phyloP scores from a whole-genome alignment of 2,329 filamentous ascomycete species.

The Penicillium hesseltinei region DNA sequence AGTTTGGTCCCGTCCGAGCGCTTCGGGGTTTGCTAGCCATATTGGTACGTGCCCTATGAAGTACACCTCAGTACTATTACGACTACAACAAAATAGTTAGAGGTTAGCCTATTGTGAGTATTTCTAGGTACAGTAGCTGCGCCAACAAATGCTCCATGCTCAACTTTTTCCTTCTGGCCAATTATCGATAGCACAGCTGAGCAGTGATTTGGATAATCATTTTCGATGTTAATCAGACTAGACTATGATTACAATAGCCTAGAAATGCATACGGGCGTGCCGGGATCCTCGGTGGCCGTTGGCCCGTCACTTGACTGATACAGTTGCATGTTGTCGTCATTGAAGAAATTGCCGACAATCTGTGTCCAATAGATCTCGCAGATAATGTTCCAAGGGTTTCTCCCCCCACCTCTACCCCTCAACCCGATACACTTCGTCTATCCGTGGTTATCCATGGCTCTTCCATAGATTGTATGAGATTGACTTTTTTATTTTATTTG shows the following conservation, averaged over 20 bases:
- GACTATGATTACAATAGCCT: background rate
- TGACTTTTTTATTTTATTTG: background rate
- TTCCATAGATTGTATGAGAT: background rate
- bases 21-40: background rate
- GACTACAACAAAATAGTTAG: background rate
- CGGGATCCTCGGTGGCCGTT: background rate
- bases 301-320: background rate
- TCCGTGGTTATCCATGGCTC: background rate
- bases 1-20: slow-evolving; percentile 7
- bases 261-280: background rate
- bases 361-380: slow-evolving; percentile 1
- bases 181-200: background rate
- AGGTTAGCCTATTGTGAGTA: background rate
- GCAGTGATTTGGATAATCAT: background rate
- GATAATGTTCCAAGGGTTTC: background rate
- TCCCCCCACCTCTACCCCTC: slow-evolving; percentile 4
- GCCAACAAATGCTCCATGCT: background rate
- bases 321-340: slow-evolving; percentile 1
- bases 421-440: background rate
- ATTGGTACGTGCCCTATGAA: background rate
- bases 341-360: background rate
- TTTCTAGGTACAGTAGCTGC: background rate
- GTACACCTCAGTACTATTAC: background rate
- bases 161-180: background rate
- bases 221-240: background rate